Conservation (phyloP, 208 protist species). For the Wallacemonas sp. region DNA sequence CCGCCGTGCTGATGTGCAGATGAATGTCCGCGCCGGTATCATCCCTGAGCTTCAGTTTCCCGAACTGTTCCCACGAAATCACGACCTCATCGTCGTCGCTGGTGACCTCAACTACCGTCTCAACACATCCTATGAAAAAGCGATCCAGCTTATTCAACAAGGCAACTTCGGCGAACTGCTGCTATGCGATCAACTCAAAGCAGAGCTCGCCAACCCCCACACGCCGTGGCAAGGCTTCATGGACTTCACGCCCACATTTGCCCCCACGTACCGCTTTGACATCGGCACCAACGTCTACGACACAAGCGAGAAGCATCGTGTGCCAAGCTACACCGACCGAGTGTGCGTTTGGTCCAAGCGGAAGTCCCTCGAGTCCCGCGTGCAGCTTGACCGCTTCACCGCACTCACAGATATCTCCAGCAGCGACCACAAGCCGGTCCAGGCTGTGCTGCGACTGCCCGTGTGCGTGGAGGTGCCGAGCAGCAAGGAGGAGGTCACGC, state of each 20-base stretch:
- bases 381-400: constrained; percentile 42
- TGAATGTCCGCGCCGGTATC: constrained; percentile 18
- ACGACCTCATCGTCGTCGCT: constrained; percentile 90
- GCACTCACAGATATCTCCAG: constrained; percentile 55
- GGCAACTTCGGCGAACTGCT: constrained; percentile 53
- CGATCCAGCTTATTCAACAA: constrained; percentile 38
- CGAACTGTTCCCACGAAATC: constrained; percentile 67
- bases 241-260: constrained; percentile 65
- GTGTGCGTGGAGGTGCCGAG: constrained; percentile 57
- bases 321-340: constrained; percentile 91
- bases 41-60: constrained; percentile 26
- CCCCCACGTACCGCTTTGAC: constrained; percentile 92
- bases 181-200: constrained; percentile 78
- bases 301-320: constrained; percentile 89
- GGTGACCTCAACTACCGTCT: constrained; percentile 95
- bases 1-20: constrained; percentile 40
- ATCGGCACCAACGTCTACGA: constrained; percentile 89
- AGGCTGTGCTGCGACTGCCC: constrained; percentile 61
- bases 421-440: constrained; percentile 88
- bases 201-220: constrained; percentile 62
- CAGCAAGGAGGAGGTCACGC: constrained; percentile 53
- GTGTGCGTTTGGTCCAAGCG: constrained; percentile 66
- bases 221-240: constrained; percentile 82
- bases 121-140: constrained; percentile 72
- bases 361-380: constrained; percentile 34